phyloP scores from a whole-genome alignment of 75 land plant genomes.

The Chamaecyparis obtusa region DNA sequence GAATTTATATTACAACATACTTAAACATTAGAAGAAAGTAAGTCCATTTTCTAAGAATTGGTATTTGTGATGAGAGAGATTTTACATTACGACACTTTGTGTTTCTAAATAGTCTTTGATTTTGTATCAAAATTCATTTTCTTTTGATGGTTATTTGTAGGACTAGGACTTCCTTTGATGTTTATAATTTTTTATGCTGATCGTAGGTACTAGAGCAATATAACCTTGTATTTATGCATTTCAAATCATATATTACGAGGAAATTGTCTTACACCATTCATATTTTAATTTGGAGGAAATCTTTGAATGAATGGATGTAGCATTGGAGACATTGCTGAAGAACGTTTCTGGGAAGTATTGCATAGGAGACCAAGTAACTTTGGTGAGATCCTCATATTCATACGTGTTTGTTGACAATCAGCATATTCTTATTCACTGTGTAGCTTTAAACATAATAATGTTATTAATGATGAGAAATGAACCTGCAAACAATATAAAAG shows the following conservation, averaged over 20 bases:
- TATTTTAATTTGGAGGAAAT: not conserved
- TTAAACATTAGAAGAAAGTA: not conserved
- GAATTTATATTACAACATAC: not conserved
- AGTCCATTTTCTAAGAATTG: not conserved
- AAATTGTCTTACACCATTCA: not conserved
- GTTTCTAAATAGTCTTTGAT: not conserved
- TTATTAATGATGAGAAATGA: too few relatives aligned
- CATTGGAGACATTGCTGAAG: conserved; percentile 40
- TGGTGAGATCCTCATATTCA: conserved; percentile 19
- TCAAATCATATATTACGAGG: not conserved
- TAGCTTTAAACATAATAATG: too few relatives aligned
- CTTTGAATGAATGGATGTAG: conserved; percentile 21
- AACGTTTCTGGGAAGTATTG: conserved; percentile 38
- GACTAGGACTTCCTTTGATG: not conserved
- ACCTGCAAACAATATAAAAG: too few relatives aligned
- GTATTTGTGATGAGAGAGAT: not conserved
- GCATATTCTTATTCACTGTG: too few relatives aligned
- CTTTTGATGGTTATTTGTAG: not conserved
- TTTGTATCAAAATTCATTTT: not conserved
- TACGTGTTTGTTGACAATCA: not conserved
- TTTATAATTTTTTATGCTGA: not conserved
- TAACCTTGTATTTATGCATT: too few relatives aligned
- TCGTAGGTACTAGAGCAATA: not conserved
- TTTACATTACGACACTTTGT: not conserved
- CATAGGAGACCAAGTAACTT: conserved; percentile 38